Base-by-base conservation (phyloP, 345 rosid species). In the Trapa incisa region DNA sequence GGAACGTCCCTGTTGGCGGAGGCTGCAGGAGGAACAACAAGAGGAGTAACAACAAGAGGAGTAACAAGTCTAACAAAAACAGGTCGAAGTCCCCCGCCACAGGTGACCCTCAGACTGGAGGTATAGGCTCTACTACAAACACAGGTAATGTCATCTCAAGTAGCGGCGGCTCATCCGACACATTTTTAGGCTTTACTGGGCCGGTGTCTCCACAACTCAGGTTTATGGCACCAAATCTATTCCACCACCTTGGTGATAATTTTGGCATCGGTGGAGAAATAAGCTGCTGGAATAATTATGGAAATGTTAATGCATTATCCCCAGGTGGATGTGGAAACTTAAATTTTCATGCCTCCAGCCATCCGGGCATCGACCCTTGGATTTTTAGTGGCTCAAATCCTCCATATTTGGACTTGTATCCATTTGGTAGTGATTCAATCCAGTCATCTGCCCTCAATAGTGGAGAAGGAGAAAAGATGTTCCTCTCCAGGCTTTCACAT, bases 1-100 rank as follows among this genome's bases (percentile, higher is more conserved):
- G 97, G 36, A 93, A 74, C 62, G 93, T 92, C 64, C 98, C 98
- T 0, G 96, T 92, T 0, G 98, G 98, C 0, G 98, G 98, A 15
- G 96, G 97, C 8, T 90, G 87, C 73, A 48, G 97, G 76, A 83
- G 98, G 80, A 88, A 89, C 84, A 84, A 89, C 70, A 80, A 91
- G 69, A 81, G 33, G 62, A 58, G 37, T 12, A 58, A 13, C 62
- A 58, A 58, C 70, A 80, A 91, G 69, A 81, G 33, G 62, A 58
- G 37, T 12, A 58, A 13, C 62, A 58, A 58, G 62, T 58, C 82
- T 70, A 92, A 92, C 82, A 83, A 80, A 39, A 77, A 77, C 54
- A 77, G 74, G 69, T 79, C 87, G 4, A 78, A 79, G 54, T 80
- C 86, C 56, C 75, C 84, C 1, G 79, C 47, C 32, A 78, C 72